phyloP scores from a whole-genome alignment of 129 eudicot genomes.

The Cynara cardunculus region DNA sequence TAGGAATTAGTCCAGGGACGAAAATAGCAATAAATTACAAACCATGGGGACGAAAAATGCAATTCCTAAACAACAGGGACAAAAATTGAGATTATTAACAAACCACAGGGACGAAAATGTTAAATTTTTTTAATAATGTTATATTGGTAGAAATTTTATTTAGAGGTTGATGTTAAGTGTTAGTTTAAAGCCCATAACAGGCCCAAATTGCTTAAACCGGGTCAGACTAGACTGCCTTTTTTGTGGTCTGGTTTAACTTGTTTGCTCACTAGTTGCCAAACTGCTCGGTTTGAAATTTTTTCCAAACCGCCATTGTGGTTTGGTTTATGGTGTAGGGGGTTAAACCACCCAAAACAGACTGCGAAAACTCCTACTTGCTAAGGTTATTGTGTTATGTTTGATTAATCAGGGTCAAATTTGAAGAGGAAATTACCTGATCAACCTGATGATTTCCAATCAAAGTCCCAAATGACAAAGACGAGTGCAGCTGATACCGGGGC shows the following conservation, averaged over 20 bases:
- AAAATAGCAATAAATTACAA: no score
- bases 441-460: constrained; percentile 21
- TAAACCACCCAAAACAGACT: neutral
- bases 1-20: no score
- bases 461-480: neutral
- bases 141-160: neutral
- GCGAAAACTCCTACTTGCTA: neutral
- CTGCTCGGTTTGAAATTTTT: no score
- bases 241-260: neutral
- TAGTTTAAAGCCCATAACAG: neutral
- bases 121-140: neutral
- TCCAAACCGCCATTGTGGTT: neutral
- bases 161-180: neutral
- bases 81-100: no score
- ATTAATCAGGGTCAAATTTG: constrained; percentile 30
- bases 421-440: constrained; percentile 46
- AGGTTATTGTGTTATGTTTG: neutral
- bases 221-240: neutral
- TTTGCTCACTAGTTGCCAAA: no score
- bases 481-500: constrained; percentile 6
- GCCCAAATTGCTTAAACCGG: neutral
- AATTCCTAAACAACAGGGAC: no score
- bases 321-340: neutral
- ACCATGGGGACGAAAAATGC: no score
- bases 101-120: no score